These are phyloP conservation scores for Gaeumannomyces tritici DNA, from an alignment of 2,329 filamentous ascomycete species.

Conservation along the genomic window DNA sequence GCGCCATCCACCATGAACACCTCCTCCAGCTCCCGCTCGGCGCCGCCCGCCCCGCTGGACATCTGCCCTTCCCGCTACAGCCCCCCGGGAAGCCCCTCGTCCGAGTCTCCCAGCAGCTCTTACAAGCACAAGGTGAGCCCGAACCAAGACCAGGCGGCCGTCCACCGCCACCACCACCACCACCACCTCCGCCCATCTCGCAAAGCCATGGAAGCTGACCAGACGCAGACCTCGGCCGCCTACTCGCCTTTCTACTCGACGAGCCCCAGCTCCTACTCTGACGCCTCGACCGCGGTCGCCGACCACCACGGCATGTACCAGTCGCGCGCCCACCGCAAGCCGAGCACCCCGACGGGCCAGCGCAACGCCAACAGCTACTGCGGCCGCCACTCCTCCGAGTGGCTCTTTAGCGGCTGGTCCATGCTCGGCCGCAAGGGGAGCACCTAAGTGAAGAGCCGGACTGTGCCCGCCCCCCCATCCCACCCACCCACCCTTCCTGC, in stretches of 20 bases:
- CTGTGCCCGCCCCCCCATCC: background rate
- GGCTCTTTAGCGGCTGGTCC: constrained; percentile 15
- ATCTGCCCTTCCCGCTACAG: background rate
- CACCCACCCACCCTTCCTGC: no score
- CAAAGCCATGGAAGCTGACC: background rate
- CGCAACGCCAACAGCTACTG: constrained; percentile 16
- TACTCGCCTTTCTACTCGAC: background rate
- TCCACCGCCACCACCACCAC: no score
- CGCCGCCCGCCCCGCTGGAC: constrained; percentile 1
- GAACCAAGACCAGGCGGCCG: background rate
- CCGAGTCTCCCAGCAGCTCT: background rate
- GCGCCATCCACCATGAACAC: constrained; percentile 1
- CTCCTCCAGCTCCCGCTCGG: background rate
- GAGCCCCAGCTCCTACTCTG: background rate
- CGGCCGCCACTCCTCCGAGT: constrained; percentile 14
- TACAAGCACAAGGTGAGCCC: background rate
- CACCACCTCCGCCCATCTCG: no score
- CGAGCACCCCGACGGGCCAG: constrained; percentile 7
- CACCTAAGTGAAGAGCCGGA: background rate
- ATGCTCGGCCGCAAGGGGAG: constrained; percentile 1
- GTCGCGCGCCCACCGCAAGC: background rate
- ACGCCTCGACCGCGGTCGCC: background rate
- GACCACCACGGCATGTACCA: background rate
- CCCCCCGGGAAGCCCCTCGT: background rate
- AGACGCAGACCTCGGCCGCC: background rate